phyloP scores from a whole-genome alignment of 106 monocot species.

The Hemerocallis citrina region DNA sequence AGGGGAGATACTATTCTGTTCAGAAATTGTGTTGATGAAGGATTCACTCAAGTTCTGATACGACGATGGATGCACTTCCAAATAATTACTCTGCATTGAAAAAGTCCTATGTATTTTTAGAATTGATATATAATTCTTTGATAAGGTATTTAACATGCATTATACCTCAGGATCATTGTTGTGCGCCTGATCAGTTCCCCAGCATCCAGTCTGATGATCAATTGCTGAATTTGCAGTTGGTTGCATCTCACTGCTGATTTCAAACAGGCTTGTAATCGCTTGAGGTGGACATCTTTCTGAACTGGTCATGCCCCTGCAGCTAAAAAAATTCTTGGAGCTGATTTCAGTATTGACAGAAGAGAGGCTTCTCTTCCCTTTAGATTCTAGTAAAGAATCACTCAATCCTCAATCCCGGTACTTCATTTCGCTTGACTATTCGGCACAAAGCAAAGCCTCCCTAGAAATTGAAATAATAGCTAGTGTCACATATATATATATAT shows the following conservation, averaged over 20 bases:
- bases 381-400: constrained; percentile 15
- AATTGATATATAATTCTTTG: too few relatives aligned
- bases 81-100: constrained; percentile 2
- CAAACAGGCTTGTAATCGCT: not conserved
- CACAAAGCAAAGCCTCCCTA: constrained; percentile 68
- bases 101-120: too few relatives aligned
- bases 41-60: not conserved
- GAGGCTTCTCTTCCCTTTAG: constrained; percentile 17
- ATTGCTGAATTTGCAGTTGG: constrained; percentile 8
- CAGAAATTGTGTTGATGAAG: too few relatives aligned
- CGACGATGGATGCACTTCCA: not conserved
- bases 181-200: not conserved
- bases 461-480: not conserved
- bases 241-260: constrained; percentile 12
- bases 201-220: constrained; percentile 1
- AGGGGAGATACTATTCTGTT: constrained; percentile 3
- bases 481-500: too few relatives aligned
- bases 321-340: constrained; percentile 2
- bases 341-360: not conserved
- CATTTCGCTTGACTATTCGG: constrained; percentile 53
- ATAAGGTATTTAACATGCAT: not conserved
- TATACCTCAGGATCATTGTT: constrained; percentile 14
- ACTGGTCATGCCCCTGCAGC: not conserved
- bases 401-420: constrained; percentile 21
- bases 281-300: not conserved